These are phyloP conservation scores for Brasenia schreberi DNA, from an alignment of 164 flowering plant genomes.

Conservation along the genomic window DNA sequence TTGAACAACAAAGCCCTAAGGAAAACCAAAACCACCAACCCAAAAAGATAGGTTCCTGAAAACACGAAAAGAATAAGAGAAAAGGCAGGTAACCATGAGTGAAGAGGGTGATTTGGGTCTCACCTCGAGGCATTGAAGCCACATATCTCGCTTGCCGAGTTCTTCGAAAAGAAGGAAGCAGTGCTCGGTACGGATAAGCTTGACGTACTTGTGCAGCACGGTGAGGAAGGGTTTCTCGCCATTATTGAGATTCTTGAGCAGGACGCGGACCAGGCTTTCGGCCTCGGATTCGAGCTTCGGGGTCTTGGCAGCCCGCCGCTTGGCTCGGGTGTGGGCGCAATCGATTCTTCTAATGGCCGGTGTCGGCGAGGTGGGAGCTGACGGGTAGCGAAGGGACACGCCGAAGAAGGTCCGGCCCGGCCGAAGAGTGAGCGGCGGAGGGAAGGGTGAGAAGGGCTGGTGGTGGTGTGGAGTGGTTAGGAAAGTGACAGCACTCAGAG, in stretches of 20 bases:
- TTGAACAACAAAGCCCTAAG: not conserved
- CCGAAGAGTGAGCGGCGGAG: not conserved
- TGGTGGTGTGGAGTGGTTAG: not conserved
- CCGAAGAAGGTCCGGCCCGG: not conserved
- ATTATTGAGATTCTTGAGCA: constrained; percentile 37
- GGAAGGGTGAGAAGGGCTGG: not conserved
- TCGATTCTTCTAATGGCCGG: not conserved
- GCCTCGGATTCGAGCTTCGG: constrained; percentile 21
- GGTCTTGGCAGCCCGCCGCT: not conserved
- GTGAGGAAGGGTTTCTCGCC: constrained; percentile 36
- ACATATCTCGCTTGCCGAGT: constrained; percentile 65
- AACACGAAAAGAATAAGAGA: not conserved
- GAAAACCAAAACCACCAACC: not conserved
- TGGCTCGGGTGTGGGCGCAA: not conserved
- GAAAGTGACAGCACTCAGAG: not conserved
- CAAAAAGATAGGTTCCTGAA: not conserved
- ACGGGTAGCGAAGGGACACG: not conserved
- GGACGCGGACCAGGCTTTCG: constrained; percentile 29
- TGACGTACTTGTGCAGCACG: constrained; percentile 60
- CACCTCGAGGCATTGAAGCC: constrained; percentile 98
- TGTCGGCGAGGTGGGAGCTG: not conserved
- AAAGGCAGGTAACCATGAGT: not conserved
- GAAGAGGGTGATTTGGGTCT: not conserved
- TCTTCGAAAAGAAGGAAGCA: constrained; percentile 91
- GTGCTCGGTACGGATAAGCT: constrained; percentile 61